A percentile compares a stretch with the other conserved stretches of the same genome.
These are phyloP conservation scores for Phytophthora agathidicida DNA, from an alignment of 352 stramenopile species.

Conservation along the genomic window DNA sequence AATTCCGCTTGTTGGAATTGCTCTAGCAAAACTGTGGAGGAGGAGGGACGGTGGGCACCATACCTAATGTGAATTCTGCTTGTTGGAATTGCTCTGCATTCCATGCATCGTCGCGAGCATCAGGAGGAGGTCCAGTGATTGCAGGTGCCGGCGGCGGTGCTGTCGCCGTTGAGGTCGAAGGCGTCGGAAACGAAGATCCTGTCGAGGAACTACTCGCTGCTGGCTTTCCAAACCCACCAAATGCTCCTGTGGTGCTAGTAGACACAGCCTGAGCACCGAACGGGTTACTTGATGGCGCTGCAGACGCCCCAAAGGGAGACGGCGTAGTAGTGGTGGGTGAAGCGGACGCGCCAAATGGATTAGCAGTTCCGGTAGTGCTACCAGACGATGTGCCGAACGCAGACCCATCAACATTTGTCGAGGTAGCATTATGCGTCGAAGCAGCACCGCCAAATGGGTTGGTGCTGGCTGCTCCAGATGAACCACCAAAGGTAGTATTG, in stretches of 20 bases:
- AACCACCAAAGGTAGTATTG: slow-evolving; percentile 28
- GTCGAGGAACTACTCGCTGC: slow-evolving; percentile 13
- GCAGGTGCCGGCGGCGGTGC: slow-evolving; percentile 9
- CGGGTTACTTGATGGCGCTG: slow-evolving; percentile 34
- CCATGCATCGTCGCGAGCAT: slow-evolving; percentile 63
- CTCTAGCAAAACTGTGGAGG: slow-evolving; percentile 57
- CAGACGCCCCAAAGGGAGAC: slow-evolving; percentile 26
- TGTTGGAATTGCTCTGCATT: slow-evolving; percentile 66
- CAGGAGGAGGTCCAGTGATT: slow-evolving; percentile 25
- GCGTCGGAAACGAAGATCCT: slow-evolving; percentile 16
- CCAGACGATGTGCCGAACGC: slow-evolving; percentile 20
- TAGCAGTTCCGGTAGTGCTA: slow-evolving; percentile 7
- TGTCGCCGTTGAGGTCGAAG: slow-evolving; percentile 5
- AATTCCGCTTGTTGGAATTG: slow-evolving; percentile 67
- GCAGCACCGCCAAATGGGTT: slow-evolving; percentile 22
- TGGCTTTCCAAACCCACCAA: slow-evolving; percentile 15
- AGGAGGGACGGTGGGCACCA: slow-evolving; percentile 66
- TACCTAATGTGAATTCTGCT: slow-evolving; percentile 55
- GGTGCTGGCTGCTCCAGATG: slow-evolving; percentile 9
- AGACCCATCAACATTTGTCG: slow-evolving; percentile 20
- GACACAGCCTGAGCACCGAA: slow-evolving; percentile 32
- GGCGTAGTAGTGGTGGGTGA: slow-evolving; percentile 10
- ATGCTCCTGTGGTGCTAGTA: slow-evolving; percentile 11
- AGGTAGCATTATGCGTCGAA: slow-evolving; percentile 5
- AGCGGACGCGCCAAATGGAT: slow-evolving; percentile 27